Conservation (phyloP, 2,329 filamentous ascomycete genomes). For the Penicillium occitanis region DNA sequence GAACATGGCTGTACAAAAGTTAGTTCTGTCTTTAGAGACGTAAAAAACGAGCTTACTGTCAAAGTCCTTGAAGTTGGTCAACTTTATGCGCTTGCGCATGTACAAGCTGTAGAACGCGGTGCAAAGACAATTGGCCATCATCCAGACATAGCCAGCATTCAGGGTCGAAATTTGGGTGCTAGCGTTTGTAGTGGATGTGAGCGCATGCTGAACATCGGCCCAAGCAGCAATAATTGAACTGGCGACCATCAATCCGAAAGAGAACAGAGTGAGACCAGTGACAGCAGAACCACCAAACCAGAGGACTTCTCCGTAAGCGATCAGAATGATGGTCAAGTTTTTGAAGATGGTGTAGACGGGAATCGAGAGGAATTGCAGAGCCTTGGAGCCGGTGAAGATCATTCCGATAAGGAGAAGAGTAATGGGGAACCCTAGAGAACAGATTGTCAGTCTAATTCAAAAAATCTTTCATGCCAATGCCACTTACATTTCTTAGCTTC, state of each 20-base stretch:
- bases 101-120: slow-evolving; percentile 83
- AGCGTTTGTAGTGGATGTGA: slow-evolving; percentile 66
- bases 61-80: slow-evolving; percentile 99
- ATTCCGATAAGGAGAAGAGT: slow-evolving; percentile 94
- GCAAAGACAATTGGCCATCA: slow-evolving; percentile 95
- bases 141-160: slow-evolving; percentile 96
- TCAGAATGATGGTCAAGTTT: slow-evolving; percentile 98
- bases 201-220: slow-evolving; percentile 89
- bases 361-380: slow-evolving; percentile 92
- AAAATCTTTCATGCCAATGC: neutral
- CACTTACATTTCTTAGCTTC: slow-evolving; percentile 88
- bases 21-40: neutral
- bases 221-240: slow-evolving; percentile 94
- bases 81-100: slow-evolving; percentile 98
- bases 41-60: slow-evolving; percentile 70
- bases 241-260: slow-evolving; percentile 94
- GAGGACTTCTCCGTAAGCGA: slow-evolving; percentile 95
- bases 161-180: slow-evolving; percentile 79
- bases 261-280: slow-evolving; percentile 80
- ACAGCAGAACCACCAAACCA: slow-evolving; percentile 91
- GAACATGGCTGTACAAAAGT: slow-evolving; percentile 75
- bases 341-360: slow-evolving; percentile 99
- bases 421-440: slow-evolving; percentile 79
- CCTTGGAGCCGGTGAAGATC: slow-evolving; percentile 98
- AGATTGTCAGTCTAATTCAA: neutral